Evolutionary conservation across 495 filamentous ascomycete genomes (phyloP).

Genomic region (Choiromyces venosus): DNA sequence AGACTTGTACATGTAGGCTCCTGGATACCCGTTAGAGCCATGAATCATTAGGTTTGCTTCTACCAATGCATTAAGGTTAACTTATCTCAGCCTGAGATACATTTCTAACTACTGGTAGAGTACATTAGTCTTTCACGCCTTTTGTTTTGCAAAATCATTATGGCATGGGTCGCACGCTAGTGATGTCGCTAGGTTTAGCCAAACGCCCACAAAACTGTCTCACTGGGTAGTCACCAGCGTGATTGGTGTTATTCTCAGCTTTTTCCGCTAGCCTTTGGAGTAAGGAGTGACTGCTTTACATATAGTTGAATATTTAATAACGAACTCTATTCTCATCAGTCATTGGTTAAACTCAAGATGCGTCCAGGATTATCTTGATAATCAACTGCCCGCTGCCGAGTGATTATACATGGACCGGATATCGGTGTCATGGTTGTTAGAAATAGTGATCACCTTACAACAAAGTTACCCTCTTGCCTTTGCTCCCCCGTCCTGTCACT

Average conservation of each 20-base stretch:
- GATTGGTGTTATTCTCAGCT: not conserved
- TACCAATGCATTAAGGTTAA: not conserved
- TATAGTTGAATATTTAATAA: not conserved
- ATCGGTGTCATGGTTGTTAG: not conserved
- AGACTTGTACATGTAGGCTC: not conserved
- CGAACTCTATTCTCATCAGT: too few relatives aligned
- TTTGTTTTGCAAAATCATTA: not conserved
- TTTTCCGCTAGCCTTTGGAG: not conserved
- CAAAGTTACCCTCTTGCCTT: too few relatives aligned
- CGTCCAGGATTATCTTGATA: too few relatives aligned
- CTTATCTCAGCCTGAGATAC: too few relatives aligned
- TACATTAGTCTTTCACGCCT: not conserved
- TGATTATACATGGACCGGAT: not conserved
- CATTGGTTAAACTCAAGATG: not conserved
- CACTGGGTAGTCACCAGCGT: not conserved
- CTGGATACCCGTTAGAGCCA: not conserved
- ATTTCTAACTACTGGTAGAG: too few relatives aligned
- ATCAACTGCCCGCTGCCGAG: not conserved
- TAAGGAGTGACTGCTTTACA: not conserved
- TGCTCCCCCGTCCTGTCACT: too few relatives aligned
- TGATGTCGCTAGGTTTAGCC: not conserved
- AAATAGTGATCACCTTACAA: too few relatives aligned
- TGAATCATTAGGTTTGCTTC: not conserved
- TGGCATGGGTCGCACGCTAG: not conserved
- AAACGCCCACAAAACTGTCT: not conserved